These are phyloP conservation scores for Neurospora tetrasperma DNA, from an alignment of 495 filamentous ascomycete genomes.

Conservation along the genomic window DNA sequence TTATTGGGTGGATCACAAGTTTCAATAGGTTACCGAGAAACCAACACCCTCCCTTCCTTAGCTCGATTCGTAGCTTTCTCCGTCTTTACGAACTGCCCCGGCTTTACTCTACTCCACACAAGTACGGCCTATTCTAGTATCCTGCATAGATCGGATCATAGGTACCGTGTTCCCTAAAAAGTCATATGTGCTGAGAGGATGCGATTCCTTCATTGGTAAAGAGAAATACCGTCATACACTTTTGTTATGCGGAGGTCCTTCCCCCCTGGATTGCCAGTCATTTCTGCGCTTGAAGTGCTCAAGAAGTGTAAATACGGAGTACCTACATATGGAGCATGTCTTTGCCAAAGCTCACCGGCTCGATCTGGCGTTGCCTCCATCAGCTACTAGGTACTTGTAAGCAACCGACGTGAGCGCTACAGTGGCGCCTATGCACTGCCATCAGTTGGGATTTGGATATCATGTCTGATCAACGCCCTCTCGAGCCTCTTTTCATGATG, in stretches of 20 bases:
- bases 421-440: neutral
- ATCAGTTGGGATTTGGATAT: neutral
- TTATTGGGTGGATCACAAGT: neutral
- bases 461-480: neutral
- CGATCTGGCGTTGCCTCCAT: neutral
- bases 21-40: neutral
- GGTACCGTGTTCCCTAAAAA: neutral
- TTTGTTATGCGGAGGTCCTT: neutral
- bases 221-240: neutral
- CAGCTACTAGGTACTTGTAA: neutral
- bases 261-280: neutral
- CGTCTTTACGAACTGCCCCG: neutral
- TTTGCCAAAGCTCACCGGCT: neutral
- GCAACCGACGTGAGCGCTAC: neutral
- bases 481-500: neutral
- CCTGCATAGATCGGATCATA: neutral
- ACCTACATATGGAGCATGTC: neutral
- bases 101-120: neutral
- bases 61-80: neutral
- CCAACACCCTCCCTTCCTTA: neutral
- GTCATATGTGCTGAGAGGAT: neutral
- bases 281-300: neutral
- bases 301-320: neutral
- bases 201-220: neutral
- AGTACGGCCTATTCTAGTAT: neutral